phyloP scores from a whole-genome alignment of 495 filamentous ascomycete genomes.

The Apodospora peruviana region DNA sequence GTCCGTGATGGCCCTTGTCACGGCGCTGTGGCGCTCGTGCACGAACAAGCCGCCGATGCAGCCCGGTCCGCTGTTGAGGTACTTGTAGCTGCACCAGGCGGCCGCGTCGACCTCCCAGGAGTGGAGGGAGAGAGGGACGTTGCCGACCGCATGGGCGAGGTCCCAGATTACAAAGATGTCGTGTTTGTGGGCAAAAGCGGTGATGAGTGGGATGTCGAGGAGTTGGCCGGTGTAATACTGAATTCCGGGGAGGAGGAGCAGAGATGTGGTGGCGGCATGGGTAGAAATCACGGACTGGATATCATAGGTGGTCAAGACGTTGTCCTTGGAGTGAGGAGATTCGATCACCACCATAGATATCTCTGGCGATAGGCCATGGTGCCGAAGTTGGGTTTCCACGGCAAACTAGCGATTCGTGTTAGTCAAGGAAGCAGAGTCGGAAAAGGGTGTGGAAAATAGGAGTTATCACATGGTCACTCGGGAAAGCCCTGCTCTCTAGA shows the following conservation, averaged over 20 bases:
- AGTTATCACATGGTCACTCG: conserved; percentile 69
- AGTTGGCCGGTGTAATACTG: conserved; percentile 95
- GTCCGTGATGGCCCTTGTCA: conserved; percentile 31
- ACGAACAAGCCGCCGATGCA: conserved; percentile 84
- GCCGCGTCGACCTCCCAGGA: conserved; percentile 96
- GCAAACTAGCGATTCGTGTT: conserved; percentile 58
- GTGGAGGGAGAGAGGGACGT: conserved; percentile 76
- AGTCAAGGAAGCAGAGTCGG: background rate
- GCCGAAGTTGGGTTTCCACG: conserved; percentile 77
- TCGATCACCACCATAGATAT: conserved; percentile 73
- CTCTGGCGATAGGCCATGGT: conserved; percentile 64
- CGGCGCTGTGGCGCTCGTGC: conserved; percentile 65
- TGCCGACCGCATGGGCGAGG: conserved; percentile 90
- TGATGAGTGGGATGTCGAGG: conserved; percentile 83
- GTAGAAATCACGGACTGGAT: conserved; percentile 71
- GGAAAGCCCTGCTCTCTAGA: conserved; percentile 89
- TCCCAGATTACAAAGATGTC: conserved; percentile 88
- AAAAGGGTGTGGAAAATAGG: background rate
- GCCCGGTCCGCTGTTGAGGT: conserved; percentile 87
- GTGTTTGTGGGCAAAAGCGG: conserved; percentile 66
- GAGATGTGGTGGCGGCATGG: conserved; percentile 68
- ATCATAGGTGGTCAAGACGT: conserved; percentile 60
- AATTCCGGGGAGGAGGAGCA: conserved; percentile 82
- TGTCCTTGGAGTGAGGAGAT: conserved; percentile 46
- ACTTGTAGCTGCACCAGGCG: conserved; percentile 98